Percentiles rank a stretch among this genome's conserved stretches.
Evolutionary conservation across 768 basidiomycete species (phyloP).

Genomic region (Suillus bovinus): DNA sequence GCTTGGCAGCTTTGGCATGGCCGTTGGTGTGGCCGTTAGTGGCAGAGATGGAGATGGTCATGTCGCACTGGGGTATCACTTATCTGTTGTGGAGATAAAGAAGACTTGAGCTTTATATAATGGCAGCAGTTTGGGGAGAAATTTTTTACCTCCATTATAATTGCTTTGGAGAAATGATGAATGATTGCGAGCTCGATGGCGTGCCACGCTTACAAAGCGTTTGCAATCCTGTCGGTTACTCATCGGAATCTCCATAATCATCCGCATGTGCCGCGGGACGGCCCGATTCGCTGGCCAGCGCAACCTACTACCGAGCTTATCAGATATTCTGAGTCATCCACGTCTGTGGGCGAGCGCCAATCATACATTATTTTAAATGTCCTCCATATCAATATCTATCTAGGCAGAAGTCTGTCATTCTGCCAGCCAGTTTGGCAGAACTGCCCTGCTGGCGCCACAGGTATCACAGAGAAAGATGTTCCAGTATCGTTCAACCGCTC

Average conservation of each 20-base stretch:
- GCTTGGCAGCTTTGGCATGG: slow-evolving; percentile 15
- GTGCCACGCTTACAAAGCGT: neutral
- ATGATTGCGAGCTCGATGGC: slow-evolving; percentile 2
- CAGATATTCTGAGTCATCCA: too few relatives aligned
- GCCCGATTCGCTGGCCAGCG: too few relatives aligned
- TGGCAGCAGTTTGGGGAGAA: neutral
- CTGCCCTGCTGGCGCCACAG: too few relatives aligned
- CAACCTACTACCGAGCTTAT: too few relatives aligned
- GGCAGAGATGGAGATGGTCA: slow-evolving; percentile 22
- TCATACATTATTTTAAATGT: too few relatives aligned
- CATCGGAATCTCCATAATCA: neutral
- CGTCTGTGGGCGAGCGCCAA: too few relatives aligned
- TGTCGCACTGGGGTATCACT: slow-evolving; percentile 7
- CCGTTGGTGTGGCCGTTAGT: neutral
- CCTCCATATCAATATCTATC: too few relatives aligned
- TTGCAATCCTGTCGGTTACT: neutral
- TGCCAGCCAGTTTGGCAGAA: too few relatives aligned
- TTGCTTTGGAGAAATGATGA: neutral
- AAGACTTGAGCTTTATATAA: neutral
- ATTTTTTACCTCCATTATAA: neutral
- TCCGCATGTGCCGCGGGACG: too few relatives aligned
- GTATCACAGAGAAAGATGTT: too few relatives aligned
- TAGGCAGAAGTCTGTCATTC: too few relatives aligned
- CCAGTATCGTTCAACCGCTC: too few relatives aligned
- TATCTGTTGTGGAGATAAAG: neutral